Percentiles rank a stretch among this genome's conserved stretches.
phyloP scores from a whole-genome alignment of 2,329 filamentous ascomycete species.

The Epichloe elymi region DNA sequence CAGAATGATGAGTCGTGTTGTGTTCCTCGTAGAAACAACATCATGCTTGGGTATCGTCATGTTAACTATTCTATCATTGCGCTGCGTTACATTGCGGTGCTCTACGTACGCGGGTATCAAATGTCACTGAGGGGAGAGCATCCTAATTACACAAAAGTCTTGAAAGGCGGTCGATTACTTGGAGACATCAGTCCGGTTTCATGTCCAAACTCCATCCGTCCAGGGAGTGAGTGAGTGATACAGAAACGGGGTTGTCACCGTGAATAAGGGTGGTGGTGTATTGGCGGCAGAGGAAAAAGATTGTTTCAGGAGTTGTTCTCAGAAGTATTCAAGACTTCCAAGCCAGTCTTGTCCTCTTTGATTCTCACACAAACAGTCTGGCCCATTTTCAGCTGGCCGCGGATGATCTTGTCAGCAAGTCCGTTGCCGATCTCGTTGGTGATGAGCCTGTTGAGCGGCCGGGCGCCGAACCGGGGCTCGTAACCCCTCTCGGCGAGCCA shows the following conservation, averaged over 20 bases:
- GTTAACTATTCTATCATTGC: neutral
- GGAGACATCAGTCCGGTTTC: neutral
- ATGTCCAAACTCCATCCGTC: neutral
- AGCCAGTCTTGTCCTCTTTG: conserved; percentile 44
- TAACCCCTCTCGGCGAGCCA: conserved; percentile 89
- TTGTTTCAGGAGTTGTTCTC: conserved; percentile 1
- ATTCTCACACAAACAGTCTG: conserved; percentile 60
- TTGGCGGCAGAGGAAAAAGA: too few relatives aligned
- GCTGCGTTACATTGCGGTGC: neutral
- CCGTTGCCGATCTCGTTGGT: conserved; percentile 79
- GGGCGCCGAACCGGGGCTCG: conserved; percentile 79
- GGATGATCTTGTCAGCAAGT: conserved; percentile 83
- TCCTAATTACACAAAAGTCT: neutral
- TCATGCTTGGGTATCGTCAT: neutral
- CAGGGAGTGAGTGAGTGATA: too few relatives aligned
- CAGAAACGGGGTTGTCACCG: too few relatives aligned
- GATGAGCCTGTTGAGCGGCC: conserved; percentile 83
- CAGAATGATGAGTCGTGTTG: neutral
- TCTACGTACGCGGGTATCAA: neutral
- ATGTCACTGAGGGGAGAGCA: neutral
- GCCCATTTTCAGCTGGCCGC: conserved; percentile 65
- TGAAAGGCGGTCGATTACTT: too few relatives aligned
- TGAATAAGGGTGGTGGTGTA: too few relatives aligned
- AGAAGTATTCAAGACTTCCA: conserved; percentile 33
- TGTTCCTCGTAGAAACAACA: too few relatives aligned